Conservation (phyloP, 129 eudicot genomes). For the Smallanthus sonchifolius region DNA sequence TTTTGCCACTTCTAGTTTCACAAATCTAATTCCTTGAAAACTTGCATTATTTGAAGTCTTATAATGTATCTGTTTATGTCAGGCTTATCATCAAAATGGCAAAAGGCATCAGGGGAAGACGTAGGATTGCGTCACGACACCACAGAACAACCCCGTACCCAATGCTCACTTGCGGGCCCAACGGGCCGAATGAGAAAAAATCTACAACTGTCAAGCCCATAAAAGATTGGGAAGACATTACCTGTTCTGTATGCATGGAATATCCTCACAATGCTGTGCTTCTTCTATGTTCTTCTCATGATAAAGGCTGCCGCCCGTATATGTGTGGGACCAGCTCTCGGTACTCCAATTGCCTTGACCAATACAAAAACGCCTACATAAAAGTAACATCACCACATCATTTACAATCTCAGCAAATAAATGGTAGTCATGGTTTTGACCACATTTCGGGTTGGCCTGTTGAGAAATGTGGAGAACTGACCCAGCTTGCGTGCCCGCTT, state of each 20-base stretch:
- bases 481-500: conserved; percentile 78
- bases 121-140: conserved; percentile 62
- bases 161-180: conserved; percentile 21
- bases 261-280: conserved; percentile 94
- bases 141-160: conserved; percentile 66
- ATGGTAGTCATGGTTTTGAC: conserved; percentile 22
- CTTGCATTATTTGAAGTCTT: conserved; percentile 2
- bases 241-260: conserved; percentile 95
- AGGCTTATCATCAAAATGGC: conserved; percentile 51
- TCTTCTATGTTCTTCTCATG: conserved; percentile 81
- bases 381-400: conserved; percentile 33
- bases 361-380: conserved; percentile 76
- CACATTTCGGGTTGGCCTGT: conserved; percentile 37
- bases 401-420: conserved; percentile 18
- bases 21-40: background rate
- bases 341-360: conserved; percentile 90
- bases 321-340: conserved; percentile 94
- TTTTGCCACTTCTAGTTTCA: background rate
- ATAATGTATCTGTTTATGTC: conserved; percentile 3
- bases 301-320: conserved; percentile 94
- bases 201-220: conserved; percentile 37
- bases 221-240: conserved; percentile 91
- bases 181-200: conserved; percentile 26
- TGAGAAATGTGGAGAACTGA: conserved; percentile 45
- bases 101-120: conserved; percentile 75